Conservation (phyloP, 768 basidiomycete species). For the Obba rivulosa region DNA sequence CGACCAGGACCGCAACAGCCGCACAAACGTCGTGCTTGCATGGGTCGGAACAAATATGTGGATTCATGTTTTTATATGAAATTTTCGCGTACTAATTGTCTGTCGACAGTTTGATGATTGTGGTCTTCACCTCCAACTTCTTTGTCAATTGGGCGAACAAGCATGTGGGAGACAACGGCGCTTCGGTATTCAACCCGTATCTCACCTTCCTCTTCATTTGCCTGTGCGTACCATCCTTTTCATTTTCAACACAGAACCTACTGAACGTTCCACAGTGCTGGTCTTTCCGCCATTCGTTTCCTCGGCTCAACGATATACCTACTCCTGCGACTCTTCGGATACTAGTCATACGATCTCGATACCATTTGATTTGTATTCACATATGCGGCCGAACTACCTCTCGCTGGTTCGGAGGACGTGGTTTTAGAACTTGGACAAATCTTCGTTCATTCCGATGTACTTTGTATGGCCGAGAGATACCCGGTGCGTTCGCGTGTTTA, state of each 20-base stretch:
- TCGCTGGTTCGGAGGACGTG: not conserved
- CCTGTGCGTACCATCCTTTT: constrained; percentile 31
- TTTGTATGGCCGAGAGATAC: too few species aligned
- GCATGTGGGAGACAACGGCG: constrained; percentile 43
- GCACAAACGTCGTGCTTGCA: constrained; percentile 79
- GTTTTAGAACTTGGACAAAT: too few species aligned
- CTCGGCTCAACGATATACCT: constrained; percentile 75
- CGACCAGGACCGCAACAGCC: constrained; percentile 79
- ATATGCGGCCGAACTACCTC: not conserved
- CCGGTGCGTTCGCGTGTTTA: too few species aligned
- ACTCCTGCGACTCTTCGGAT: constrained; percentile 65
- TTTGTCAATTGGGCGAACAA: constrained; percentile 69
- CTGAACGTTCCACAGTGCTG: constrained; percentile 44
- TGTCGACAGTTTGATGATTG: constrained; percentile 52
- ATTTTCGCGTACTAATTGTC: not conserved
- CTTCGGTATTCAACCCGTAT: constrained; percentile 82
- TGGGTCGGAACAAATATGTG: constrained; percentile 87
- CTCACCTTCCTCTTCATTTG: constrained; percentile 74
- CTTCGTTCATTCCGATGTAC: too few species aligned
- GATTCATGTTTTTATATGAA: constrained; percentile 18
- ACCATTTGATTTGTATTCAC: not conserved
- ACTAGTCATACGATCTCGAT: not conserved
- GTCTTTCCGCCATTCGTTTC: constrained; percentile 77
- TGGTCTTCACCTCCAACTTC: constrained; percentile 70
- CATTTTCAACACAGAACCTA: not conserved